These are phyloP conservation scores for Soucietia sequanensis DNA, from an alignment of 805 yeast species.

Conservation along the genomic window DNA sequence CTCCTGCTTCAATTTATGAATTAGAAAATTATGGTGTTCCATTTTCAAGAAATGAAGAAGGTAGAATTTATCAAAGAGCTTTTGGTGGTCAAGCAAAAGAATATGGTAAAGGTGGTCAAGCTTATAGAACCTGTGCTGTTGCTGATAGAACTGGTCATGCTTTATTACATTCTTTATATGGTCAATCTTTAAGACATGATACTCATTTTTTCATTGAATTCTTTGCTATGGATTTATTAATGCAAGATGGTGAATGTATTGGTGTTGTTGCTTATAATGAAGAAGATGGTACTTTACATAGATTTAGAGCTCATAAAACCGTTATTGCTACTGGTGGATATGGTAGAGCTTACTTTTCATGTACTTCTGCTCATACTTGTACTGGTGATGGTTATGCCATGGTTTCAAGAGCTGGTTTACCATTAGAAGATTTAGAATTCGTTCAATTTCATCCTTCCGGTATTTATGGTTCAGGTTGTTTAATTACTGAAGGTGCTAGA, in stretches of 20 bases:
- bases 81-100: slow-evolving; percentile 97
- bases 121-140: slow-evolving; percentile 98
- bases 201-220: slow-evolving; percentile 97
- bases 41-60: slow-evolving; percentile 94
- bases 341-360: slow-evolving; percentile 97
- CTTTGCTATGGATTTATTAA: slow-evolving; percentile 90
- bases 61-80: slow-evolving; percentile 97
- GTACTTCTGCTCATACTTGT: slow-evolving; percentile 99
- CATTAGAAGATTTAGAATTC: slow-evolving; percentile 95
- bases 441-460: slow-evolving; percentile 99
- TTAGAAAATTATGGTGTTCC: slow-evolving; percentile 98
- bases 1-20: slow-evolving; percentile 93
- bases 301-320: slow-evolving; percentile 96
- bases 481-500: slow-evolving; percentile 99
- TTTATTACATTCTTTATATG: slow-evolving; percentile 89
- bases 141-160: slow-evolving; percentile 99
- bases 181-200: slow-evolving; percentile 94
- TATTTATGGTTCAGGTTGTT: slow-evolving; percentile 98
- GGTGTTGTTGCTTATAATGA: slow-evolving; percentile 98
- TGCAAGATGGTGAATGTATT: slow-evolving; percentile 93
- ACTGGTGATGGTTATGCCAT: slow-evolving; percentile 99
- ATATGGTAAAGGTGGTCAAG: slow-evolving; percentile 98
- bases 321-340: slow-evolving; percentile 98
- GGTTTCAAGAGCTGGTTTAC: slow-evolving; percentile 98
- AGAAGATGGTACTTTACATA: slow-evolving; percentile 97